Base-by-base conservation (phyloP, 768 basidiomycete species). In the Mrakia frigida region DNA sequence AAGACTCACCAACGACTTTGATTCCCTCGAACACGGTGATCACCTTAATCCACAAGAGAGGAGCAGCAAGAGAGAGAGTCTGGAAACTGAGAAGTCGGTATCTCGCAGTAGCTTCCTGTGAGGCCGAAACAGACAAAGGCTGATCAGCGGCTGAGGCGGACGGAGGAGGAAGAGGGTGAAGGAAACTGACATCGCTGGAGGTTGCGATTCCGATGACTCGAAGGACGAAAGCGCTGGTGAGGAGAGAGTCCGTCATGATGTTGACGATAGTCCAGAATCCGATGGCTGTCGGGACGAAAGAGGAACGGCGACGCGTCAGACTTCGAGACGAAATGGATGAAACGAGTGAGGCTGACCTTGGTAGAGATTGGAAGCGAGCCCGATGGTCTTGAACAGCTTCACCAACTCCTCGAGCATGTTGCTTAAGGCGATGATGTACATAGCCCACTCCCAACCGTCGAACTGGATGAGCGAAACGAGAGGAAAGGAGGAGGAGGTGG, bases 31-130 rank as follows among this genome's bases (percentile, higher is more conserved):
- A 65, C 41, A 74, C 59, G 14, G 77, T 74, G 68, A 78, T 50
- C 41, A 78, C 46, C 68, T 46, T 73, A 14, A 37, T 53, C 94
- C 93, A 96, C 63, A 95, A 90, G 70, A 96, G 87, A 0, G 93
- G 93, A 2, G 92, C 88, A 9, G 91, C 93, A 83, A 90, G 93
- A 84, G 92, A 92, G 53, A 97, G 84, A 39, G 93, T 87, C 81
- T 95, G 93, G 84, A 97, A 98, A 82, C 94, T 95, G 76, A 83
- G 86, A 23, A 93, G 80, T 50, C 82, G 83, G 18, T 81, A 76
- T 10, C 80, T 59, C 79, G 73, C 87, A 86, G 80, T 81, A 33
- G 79, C 70, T 10, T 82, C 80, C 52, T 77, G 41, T n/a, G 6
- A 25, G 13, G n/a, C 14, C 39, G 43, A 41, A 35, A 50, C 1